Base-by-base conservation (phyloP, 140 eudicot species). In the Ambrosia hybrid region DNA sequence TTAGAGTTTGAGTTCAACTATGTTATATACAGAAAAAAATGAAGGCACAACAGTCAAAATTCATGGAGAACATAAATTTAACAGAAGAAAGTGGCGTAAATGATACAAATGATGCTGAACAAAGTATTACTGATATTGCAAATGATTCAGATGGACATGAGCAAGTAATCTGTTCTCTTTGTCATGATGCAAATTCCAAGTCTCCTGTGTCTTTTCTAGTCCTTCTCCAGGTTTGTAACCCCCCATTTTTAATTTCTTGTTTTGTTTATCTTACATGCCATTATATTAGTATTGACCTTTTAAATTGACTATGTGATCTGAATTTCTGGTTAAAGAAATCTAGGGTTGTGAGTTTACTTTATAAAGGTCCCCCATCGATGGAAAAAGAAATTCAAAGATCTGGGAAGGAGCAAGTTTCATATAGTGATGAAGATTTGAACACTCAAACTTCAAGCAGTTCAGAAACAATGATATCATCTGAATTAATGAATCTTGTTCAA, bases 21-120 rank as follows among this genome's bases (percentile, higher is more conserved):
- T 63, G 70, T 80, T 55, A 51, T 63, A 30, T 77, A 74, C 92
- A 95, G 99, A 97, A 84, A 81, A 95, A 88, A 68, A 95, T 95
- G 97, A 84, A 86, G 83, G 99, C 96, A 30, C 90, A 91, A 61
- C 99, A 95, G 66, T 86, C 99, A 67, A 95, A 88, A 66, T 95
- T 95, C 72, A 68, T 95, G 83, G 95, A 84, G 17, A 91, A 80
- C 76, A 57, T 88, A 73, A 75, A 73, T 56, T 81, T 83, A 9
- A 46, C 85, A 59, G 71, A 33, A 69, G 94, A 86, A 55, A 81
- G 68, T 71, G 85, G 56, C 62, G 65, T 76, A 77, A 85, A 86
- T 78, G 91, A 81, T 78, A n/a, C 77, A 26, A 73, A 82, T 38
- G 56, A 71, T 45, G 82, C 73, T 34, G 81, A 85, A 68, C 91